Conservation (phyloP, 345 rosid species). For the Cardamine chenopodiifolia region DNA sequence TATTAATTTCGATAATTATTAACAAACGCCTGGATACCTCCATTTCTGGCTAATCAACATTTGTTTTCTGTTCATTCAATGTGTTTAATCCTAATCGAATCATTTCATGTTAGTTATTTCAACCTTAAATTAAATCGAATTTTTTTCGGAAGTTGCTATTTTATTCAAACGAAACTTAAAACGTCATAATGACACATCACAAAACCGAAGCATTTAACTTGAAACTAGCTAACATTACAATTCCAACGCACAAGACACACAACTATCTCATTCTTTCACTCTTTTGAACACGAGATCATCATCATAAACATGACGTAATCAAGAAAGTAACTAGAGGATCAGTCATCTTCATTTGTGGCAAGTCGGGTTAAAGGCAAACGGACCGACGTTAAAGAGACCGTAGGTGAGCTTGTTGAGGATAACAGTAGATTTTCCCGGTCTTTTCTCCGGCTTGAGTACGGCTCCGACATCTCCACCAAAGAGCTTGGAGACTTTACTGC, state of each 20-base stretch:
- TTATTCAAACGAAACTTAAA: slow-evolving; percentile 32
- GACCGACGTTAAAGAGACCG: slow-evolving; percentile 68
- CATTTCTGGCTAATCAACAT: neutral
- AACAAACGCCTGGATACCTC: neutral
- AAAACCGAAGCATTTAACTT: slow-evolving; percentile 29
- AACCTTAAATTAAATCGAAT: neutral
- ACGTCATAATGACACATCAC: slow-evolving; percentile 22
- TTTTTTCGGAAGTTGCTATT: neutral
- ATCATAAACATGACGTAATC: slow-evolving; percentile 8
- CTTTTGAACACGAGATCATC: neutral
- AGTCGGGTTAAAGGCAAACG: slow-evolving; percentile 76
- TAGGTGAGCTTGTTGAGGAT: slow-evolving; percentile 43
- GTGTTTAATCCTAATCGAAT: neutral
- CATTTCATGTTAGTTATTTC: neutral
- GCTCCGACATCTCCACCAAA: slow-evolving; percentile 67
- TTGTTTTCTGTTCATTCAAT: neutral
- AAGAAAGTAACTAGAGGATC: slow-evolving; percentile 13
- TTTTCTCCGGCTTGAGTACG: slow-evolving; percentile 52
- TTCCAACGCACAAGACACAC: neutral
- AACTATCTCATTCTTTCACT: slow-evolving; percentile 6
- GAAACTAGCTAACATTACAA: slow-evolving; percentile 31
- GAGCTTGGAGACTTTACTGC: slow-evolving; percentile 55
- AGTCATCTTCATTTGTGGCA: slow-evolving; percentile 53
- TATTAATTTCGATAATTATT: neutral
- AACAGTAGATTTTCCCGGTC: slow-evolving; percentile 22